Base-by-base conservation (phyloP, 2,329 filamentous ascomycete species). In the Diaporthe sp. region DNA sequence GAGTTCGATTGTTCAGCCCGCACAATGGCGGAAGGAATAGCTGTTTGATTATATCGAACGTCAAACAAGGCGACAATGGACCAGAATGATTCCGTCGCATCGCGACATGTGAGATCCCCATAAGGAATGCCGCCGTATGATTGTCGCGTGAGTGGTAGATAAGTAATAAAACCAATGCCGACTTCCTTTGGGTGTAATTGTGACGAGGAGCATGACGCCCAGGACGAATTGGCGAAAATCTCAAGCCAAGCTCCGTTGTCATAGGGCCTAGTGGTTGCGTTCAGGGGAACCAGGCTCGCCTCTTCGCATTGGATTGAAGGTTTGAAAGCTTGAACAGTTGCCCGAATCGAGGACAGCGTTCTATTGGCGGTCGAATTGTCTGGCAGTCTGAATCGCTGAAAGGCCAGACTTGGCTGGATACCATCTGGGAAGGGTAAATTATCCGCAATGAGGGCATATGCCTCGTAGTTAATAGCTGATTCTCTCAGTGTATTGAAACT, bases 401-500 rank as follows among this genome's bases (percentile, higher is more conserved):
- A 62, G 25, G 60, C 39, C 0, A 62, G n/a, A 62, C 0, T 4
- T 4, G 60, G 60, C n/a, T 62, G 39, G 6, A 44, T 44, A 9
- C 60, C 60, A 10, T 62, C 60, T 1, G 60, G 37, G 9, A 44
- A 62, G 15, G 37, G 39, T 9, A 62, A n/a, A 10, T 62, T 3
- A 6, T 62, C 8, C 10, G 60, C 39, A 44, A 62, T 62, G 6
- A 62, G 60, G 60, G 60, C 60, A 6, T 62, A 62, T 44, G n/a
- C 39, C 4, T 62, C 39, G 60, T 62, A 62, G 4, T 44, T 13
- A 10, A 44, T 44, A 13, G 7, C 39, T n/a, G 60, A 39, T 37
- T 39, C 57, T 10, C 22, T 17, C 4, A 61, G 22, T 7, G 34
- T 7, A 39, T 39, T 10, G 57, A n/a, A 60, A 19, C 17, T 19